Base-by-base conservation (phyloP, 139 green algal genomes). In the Closterium sp. region DNA sequence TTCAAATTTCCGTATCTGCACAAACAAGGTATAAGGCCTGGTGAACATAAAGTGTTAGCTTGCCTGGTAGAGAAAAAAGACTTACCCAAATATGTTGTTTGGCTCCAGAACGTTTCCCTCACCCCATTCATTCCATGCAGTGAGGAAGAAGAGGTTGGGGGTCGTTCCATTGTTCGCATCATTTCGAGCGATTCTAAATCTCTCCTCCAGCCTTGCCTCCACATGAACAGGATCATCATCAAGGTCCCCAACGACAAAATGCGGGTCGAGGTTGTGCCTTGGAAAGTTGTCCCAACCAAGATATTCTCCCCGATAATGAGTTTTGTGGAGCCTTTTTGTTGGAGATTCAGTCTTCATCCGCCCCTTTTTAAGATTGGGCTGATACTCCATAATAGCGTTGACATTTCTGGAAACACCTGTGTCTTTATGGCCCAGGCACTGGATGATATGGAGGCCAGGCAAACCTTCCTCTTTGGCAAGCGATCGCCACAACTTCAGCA, bases 61-160 rank as follows among this genome's bases (percentile, higher is more conserved):
- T 27, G 27, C 70, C 5, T 91, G 10, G 24, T n/a, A 88, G 28
- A 88, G 22, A 11, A 29, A 13, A n/a, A n/a, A n/a, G 45, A 88
- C 88, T 13, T 88, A 91, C 88, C 88, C 88, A 38, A 91, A 91
- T 9, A 91, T 34, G 32, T 91, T 91, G 88, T 91, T 86, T 34
- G 88, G 88, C 88, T 91, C 88, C n/a, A 91, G 88, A 9, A 87
- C 87, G 88, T 91, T 91, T 9, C 88, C 88, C 88, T 91, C 88
- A 27, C 88, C 88, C 88, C 88, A 91, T 38, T 91, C 88, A 38
- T 91, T 91, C 88, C 88, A 91, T 38, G 88, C 88, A 28, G 32
- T 91, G 31, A 91, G 88, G 21, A 91, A 30, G 88, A 91, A 91
- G 88, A 91, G 31, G 32, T 91, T 91, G 31, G 88, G 24, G 70